A percentile compares a stretch with the other conserved stretches of the same genome.
These are phyloP conservation scores for Marasmius fiardii DNA, from an alignment of 1,284 basidiomycete genomes.

Conservation along the genomic window DNA sequence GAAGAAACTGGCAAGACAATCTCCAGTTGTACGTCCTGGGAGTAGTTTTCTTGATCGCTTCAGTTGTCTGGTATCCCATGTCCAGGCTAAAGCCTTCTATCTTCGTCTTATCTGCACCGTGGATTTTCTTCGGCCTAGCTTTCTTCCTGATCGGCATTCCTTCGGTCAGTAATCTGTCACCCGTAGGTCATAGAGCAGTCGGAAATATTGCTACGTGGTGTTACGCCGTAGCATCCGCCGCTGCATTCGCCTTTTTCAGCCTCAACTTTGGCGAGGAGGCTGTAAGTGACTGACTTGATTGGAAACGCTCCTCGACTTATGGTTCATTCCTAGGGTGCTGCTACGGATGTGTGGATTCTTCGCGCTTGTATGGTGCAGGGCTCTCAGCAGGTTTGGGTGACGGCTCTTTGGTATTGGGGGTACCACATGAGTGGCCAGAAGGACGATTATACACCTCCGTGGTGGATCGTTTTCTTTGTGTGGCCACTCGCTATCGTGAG, in stretches of 20 bases:
- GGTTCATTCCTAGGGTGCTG: slow-evolving; percentile 61
- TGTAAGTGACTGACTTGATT: slow-evolving; percentile 37
- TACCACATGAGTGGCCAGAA: slow-evolving; percentile 62
- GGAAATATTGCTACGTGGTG: slow-evolving; percentile 83
- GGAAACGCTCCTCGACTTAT: slow-evolving; percentile 12
- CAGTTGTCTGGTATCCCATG: slow-evolving; percentile 85
- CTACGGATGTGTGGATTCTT: slow-evolving; percentile 88
- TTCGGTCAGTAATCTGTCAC: slow-evolving; percentile 58
- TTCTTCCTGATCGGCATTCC: slow-evolving; percentile 90
- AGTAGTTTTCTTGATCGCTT: slow-evolving; percentile 80
- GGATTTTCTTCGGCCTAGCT: slow-evolving; percentile 85
- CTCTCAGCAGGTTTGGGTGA: slow-evolving; percentile 91
- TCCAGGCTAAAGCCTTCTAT: slow-evolving; percentile 88
- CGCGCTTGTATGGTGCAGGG: slow-evolving; percentile 91
- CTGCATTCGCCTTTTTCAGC: slow-evolving; percentile 89
- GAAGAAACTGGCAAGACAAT: slow-evolving; percentile 78
- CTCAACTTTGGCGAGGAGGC: slow-evolving; percentile 96
- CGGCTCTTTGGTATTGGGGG: slow-evolving; percentile 94
- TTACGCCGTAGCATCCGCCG: slow-evolving; percentile 87
- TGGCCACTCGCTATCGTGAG: slow-evolving; percentile 81
- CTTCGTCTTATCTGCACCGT: slow-evolving; percentile 81
- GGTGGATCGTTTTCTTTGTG: slow-evolving; percentile 81
- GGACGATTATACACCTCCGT: slow-evolving; percentile 55
- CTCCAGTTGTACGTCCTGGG: slow-evolving; percentile 89
- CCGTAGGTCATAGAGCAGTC: slow-evolving; percentile 54